These are phyloP conservation scores for Circinella minor DNA, from an alignment of 371 early-diverging fungal genomes.

Conservation along the genomic window DNA sequence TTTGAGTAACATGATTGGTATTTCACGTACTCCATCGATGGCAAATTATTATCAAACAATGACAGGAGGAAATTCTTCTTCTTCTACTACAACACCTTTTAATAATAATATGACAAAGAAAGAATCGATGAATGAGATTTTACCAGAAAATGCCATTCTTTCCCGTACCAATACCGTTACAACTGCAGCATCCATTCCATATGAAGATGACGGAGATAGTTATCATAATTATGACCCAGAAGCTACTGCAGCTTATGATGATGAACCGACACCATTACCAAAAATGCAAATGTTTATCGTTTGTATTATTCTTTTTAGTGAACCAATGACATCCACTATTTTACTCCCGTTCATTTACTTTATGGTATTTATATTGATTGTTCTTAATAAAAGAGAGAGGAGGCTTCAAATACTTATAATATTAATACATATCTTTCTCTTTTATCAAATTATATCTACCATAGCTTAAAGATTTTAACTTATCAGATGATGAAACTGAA, in stretches of 20 bases:
- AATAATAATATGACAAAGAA: background rate
- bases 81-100: background rate
- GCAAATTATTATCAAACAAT: constrained; percentile 8
- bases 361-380: constrained; percentile 40
- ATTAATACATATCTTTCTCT: background rate
- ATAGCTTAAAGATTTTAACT: constrained; percentile 62
- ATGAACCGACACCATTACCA: constrained; percentile 51
- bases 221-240: constrained; percentile 2
- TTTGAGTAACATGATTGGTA: background rate
- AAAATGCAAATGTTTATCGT: constrained; percentile 61
- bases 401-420: background rate
- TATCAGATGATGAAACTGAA: constrained; percentile 65
- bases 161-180: constrained; percentile 15
- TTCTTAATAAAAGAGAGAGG: background rate
- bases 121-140: background rate
- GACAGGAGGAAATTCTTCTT: background rate
- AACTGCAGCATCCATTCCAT: constrained; percentile 1
- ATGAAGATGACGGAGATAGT: background rate
- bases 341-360: constrained; percentile 72
- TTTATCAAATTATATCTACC: constrained; percentile 7
- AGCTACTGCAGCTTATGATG: background rate
- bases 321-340: constrained; percentile 70
- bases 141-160: constrained; percentile 3
- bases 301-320: constrained; percentile 63
- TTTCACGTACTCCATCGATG: constrained; percentile 2